These are phyloP conservation scores for Arthrobotrys pseudoclavata DNA, from an alignment of 2,329 filamentous ascomycete species.

Conservation along the genomic window DNA sequence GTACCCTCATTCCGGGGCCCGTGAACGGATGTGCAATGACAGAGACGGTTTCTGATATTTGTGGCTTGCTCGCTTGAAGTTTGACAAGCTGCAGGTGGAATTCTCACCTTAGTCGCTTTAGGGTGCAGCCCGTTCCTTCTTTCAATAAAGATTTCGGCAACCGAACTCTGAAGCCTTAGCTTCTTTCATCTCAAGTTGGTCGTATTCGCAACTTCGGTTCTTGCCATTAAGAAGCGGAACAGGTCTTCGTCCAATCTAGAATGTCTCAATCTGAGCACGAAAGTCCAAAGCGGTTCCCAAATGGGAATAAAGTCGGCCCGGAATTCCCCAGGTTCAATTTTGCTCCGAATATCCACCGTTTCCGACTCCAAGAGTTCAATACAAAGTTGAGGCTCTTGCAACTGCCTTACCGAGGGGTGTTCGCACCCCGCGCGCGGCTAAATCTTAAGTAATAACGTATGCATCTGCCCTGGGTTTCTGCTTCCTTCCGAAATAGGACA, in stretches of 20 bases:
- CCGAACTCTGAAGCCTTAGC: constrained; percentile 2
- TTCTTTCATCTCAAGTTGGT: neutral
- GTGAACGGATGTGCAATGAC: constrained; percentile 31
- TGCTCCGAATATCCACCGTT: constrained; percentile 5
- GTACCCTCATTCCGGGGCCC: constrained; percentile 31
- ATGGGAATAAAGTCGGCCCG: constrained; percentile 38
- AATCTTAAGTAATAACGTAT: constrained; percentile 37
- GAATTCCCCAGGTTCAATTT: constrained; percentile 8
- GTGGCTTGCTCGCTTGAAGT: constrained; percentile 57
- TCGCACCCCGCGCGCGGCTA: constrained; percentile 57
- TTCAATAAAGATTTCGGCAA: constrained; percentile 13
- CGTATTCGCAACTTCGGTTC: constrained; percentile 35
- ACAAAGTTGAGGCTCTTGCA: constrained; percentile 51
- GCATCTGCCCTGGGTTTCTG: constrained; percentile 21
- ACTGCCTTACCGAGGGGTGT: neutral
- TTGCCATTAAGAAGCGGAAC: constrained; percentile 12
- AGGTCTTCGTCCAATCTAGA: constrained; percentile 1
- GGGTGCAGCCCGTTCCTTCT: constrained; percentile 13
- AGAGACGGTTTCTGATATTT: constrained; percentile 25
- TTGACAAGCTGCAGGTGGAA: constrained; percentile 45
- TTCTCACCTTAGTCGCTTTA: constrained; percentile 36
- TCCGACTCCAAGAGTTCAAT: constrained; percentile 11
- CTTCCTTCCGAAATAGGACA: constrained; percentile 26
- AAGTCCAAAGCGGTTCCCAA: constrained; percentile 53
- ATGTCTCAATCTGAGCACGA: constrained; percentile 45